Base-by-base conservation (phyloP, 1,284 basidiomycete species). In the Pseudozyma flocculosa region DNA sequence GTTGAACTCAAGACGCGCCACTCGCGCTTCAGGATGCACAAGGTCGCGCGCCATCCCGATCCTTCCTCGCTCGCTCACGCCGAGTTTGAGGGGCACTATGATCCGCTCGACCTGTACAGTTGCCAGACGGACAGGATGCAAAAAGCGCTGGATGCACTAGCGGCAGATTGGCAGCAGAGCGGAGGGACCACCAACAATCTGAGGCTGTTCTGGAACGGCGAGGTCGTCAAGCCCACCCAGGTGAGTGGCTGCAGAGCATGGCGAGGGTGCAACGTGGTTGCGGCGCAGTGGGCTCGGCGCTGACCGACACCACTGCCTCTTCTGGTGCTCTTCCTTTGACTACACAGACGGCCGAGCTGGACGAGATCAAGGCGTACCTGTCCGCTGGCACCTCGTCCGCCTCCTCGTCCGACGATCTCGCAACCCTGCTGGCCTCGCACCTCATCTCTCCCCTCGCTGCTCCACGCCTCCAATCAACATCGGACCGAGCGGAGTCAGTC, bases 401-500 rank as follows among this genome's bases (percentile, higher is more conserved):
- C 5, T 29, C 26, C 7, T 29, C 26, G 26, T 29, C 26, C 26
- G 45, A 45, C 18, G 37, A 43, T 14, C 29, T 61, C n/a, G 23
- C 39, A 1, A 22, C n/a, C 18, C 18, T 24, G 7, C 23, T 61
- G 0, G 37, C 47, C 11, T n/a, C 18, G 2, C 56, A 59, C 24
- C 50, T 64, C 4, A 5, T 45, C 50, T 11, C 50, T 40, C 14
- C 38, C 48, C 0, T 3, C 8, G 3, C 32, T 54, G 18, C 21
- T 36, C 1, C 44, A 14, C 26, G 26, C 11, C 26, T 29, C 26
- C 26, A 29, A 5, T 11, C 26, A 5, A 29, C 26, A 29, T 29
- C 26, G 7, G 5, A 5, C 26, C 5, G 15, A 7, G 15, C 36
- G 7, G 21, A 21, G 3, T 24, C 47, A 14, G 19, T 88, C 18